These are phyloP conservation scores for Phytophthora pini DNA, from an alignment of 352 stramenopile genomes.

Conservation along the genomic window DNA sequence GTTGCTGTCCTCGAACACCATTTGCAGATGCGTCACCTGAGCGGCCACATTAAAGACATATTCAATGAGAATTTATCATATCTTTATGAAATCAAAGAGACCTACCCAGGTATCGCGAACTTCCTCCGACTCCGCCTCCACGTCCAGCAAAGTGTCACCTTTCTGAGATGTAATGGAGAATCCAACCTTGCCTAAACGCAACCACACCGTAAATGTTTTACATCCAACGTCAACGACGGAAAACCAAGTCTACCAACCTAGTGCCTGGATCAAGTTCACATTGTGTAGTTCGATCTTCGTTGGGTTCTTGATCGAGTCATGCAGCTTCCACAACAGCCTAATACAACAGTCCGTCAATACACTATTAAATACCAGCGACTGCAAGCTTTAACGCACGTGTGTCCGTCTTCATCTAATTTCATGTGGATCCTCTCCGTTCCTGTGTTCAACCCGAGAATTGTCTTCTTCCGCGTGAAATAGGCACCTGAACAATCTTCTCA, in stretches of 20 bases:
- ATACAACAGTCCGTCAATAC: background rate
- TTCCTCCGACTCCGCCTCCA: conserved; percentile 75
- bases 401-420: conserved; percentile 66
- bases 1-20: conserved; percentile 71
- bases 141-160: conserved; percentile 67
- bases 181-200: conserved; percentile 39
- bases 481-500: conserved; percentile 38
- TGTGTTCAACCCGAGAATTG: conserved; percentile 66
- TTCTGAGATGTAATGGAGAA: conserved; percentile 69
- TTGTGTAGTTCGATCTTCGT: conserved; percentile 58
- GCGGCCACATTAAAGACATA: background rate
- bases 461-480: conserved; percentile 82
- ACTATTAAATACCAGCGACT: background rate
- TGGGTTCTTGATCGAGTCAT: conserved; percentile 57
- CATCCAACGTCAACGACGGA: background rate
- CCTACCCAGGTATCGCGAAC: conserved; percentile 71
- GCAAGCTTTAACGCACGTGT: conserved; percentile 42
- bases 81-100: background rate
- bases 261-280: conserved; percentile 60
- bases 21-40: conserved; percentile 72
- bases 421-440: conserved; percentile 70
- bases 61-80: no score
- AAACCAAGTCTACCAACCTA: conserved; percentile 33
- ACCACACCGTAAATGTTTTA: background rate
- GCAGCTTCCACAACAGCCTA: conserved; percentile 75